Evolutionary conservation across 495 filamentous ascomycete genomes (phyloP).

Genomic region (Hyaloscypha bicolor): DNA sequence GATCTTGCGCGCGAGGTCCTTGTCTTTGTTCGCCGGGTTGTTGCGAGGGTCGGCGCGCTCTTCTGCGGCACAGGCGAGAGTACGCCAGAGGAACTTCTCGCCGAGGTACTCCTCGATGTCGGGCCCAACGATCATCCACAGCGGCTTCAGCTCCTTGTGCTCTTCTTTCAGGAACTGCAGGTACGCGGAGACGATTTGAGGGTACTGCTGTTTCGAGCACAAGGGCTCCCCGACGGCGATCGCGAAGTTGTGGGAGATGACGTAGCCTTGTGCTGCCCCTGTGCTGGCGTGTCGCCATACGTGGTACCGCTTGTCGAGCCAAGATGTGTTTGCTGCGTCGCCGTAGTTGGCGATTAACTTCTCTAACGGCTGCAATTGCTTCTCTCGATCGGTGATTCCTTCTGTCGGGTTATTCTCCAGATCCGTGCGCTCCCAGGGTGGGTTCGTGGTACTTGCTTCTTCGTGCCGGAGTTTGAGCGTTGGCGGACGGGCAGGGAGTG

Average conservation of each 20-base stretch:
- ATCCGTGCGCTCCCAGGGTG: slow-evolving; percentile 54
- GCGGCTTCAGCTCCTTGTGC: slow-evolving; percentile 66
- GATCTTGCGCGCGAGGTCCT: slow-evolving; percentile 67
- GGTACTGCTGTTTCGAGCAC: slow-evolving; percentile 72
- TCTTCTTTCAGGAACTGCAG: slow-evolving; percentile 70
- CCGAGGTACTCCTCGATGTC: slow-evolving; percentile 74
- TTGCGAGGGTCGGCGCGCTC: slow-evolving; percentile 69
- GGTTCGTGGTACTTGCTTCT: slow-evolving; percentile 70
- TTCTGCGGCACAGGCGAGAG: slow-evolving; percentile 80
- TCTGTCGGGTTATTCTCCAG: slow-evolving; percentile 19
- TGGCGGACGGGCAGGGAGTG: slow-evolving; percentile 59
- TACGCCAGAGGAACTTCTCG: slow-evolving; percentile 77
- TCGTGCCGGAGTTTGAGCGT: slow-evolving; percentile 73
- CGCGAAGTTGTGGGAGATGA: slow-evolving; percentile 69
- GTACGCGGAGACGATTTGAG: slow-evolving; percentile 68
- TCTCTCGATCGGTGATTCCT: slow-evolving; percentile 37
- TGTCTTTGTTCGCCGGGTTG: slow-evolving; percentile 31
- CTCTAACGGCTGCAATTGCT: slow-evolving; percentile 69
- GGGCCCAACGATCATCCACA: slow-evolving; percentile 76
- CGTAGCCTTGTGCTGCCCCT: slow-evolving; percentile 78
- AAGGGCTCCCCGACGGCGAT: slow-evolving; percentile 82
- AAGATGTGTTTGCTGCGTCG: slow-evolving; percentile 85
- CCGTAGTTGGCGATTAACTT: slow-evolving; percentile 88
- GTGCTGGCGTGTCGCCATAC: slow-evolving; percentile 78
- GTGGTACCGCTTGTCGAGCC: slow-evolving; percentile 79